phyloP scores from a whole-genome alignment of 2,329 filamentous ascomycete genomes.

The Fusarium pseudonygamai region DNA sequence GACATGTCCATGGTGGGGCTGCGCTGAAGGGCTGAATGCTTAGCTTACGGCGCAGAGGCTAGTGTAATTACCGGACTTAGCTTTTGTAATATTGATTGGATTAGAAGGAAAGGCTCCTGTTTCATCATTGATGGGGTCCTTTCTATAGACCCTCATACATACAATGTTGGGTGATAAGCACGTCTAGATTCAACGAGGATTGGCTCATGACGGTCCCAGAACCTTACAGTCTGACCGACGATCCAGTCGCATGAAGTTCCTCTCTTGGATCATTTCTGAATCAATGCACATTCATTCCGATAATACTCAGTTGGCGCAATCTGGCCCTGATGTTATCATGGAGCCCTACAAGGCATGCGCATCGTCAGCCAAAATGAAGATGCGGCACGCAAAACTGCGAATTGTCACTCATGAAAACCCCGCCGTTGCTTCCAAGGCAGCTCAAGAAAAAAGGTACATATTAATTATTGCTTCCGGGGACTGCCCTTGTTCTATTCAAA shows the following conservation, averaged over 20 bases:
- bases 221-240: background rate
- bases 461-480: background rate
- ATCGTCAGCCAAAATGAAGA: too few relatives aligned
- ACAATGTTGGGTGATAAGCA: background rate
- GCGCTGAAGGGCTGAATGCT: background rate
- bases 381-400: background rate
- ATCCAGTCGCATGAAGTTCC: background rate
- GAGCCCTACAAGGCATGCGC: background rate
- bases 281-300: too few relatives aligned
- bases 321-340: too few relatives aligned
- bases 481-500: rapidly evolving
- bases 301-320: too few relatives aligned
- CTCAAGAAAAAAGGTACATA: rapidly evolving
- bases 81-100: background rate
- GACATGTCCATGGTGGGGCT: constrained; percentile 31
- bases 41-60: background rate
- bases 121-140: background rate
- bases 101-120: background rate
- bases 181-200: background rate
- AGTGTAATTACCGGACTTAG: background rate
- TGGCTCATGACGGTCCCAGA: background rate
- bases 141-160: too few relatives aligned
- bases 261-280: background rate
- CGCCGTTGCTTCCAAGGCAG: background rate
- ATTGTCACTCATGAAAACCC: background rate